Percentiles rank a stretch among this genome's conserved stretches.
These are phyloP conservation scores for Thymus quinquecostatus DNA, from an alignment of 257 asterid species.

Conservation along the genomic window DNA sequence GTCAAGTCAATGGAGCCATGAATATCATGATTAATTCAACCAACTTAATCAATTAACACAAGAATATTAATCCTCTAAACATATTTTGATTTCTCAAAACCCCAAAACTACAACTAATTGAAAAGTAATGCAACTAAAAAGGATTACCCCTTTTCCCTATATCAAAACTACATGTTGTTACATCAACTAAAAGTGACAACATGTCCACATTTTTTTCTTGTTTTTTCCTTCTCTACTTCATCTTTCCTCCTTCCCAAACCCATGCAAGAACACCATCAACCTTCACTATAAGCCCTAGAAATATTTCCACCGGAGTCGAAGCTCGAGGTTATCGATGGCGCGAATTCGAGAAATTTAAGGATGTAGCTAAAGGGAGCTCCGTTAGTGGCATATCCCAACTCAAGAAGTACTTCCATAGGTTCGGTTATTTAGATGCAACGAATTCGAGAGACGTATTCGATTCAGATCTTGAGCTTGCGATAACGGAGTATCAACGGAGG, in stretches of 20 bases:
- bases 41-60: constrained; percentile 3
- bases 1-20: not conserved
- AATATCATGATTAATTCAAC: not conserved
- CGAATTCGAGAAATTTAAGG: constrained; percentile 43
- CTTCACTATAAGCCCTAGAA: constrained; percentile 22
- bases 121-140: not conserved
- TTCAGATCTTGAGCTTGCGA: constrained; percentile 48
- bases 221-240: constrained; percentile 36
- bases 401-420: constrained; percentile 59
- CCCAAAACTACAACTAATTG: not conserved
- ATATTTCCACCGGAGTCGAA: not conserved
- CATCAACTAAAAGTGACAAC: constrained; percentile 28
- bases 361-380: constrained; percentile 49
- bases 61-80: not conserved
- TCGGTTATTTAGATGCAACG: constrained; percentile 51
- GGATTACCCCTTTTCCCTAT: constrained; percentile 31
- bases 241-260: constrained; percentile 28
- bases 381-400: constrained; percentile 55
- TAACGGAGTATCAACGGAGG: constrained; percentile 54
- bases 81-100: not conserved
- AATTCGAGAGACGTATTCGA: constrained; percentile 55
- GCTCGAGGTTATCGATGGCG: constrained; percentile 47
- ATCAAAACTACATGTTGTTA: constrained; percentile 24
- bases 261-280: constrained; percentile 45
- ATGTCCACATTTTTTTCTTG: constrained; percentile 40